These are phyloP conservation scores for Leccinum subfulvum DNA, from an alignment of 1,284 basidiomycete species.

Conservation along the genomic window DNA sequence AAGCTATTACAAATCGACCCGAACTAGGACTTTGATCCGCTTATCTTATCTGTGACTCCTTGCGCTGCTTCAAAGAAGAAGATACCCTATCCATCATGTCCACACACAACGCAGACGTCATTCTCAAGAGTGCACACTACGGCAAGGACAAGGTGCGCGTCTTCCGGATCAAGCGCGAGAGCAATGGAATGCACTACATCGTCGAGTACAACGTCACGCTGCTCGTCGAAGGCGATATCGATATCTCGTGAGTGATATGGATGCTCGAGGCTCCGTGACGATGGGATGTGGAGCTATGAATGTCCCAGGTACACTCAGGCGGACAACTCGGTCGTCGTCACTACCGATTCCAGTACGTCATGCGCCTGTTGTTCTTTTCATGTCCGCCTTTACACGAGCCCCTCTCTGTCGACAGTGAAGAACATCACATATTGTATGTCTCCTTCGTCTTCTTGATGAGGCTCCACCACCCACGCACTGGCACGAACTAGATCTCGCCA, in stretches of 20 bases:
- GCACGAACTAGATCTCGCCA: slow-evolving; percentile 71
- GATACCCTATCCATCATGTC: slow-evolving; percentile 13
- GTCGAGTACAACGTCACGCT: slow-evolving; percentile 81
- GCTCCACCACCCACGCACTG: neutral
- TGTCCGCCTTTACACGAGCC: neutral
- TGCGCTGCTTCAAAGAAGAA: neutral
- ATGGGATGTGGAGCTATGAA: neutral
- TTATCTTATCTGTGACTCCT: neutral
- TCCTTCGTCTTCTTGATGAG: neutral
- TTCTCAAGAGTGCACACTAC: slow-evolving; percentile 60
- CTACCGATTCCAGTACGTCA: slow-evolving; percentile 81
- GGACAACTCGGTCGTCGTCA: slow-evolving; percentile 82
- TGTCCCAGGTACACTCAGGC: slow-evolving; percentile 70
- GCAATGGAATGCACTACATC: slow-evolving; percentile 57
- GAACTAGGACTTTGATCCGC: neutral
- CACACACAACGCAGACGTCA: slow-evolving; percentile 6
- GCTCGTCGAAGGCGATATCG: slow-evolving; percentile 80
- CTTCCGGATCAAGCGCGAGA: slow-evolving; percentile 79
- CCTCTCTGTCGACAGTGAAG: slow-evolving; percentile 61
- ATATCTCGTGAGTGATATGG: slow-evolving; percentile 49
- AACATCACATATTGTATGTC: slow-evolving; percentile 85
- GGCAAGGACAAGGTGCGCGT: slow-evolving; percentile 89
- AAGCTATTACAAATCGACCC: neutral
- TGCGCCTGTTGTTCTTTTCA: neutral
- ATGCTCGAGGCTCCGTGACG: neutral